Evolutionary conservation across 345 rosid genomes (phyloP), one percentile per base, ranked within the genome.

Genomic region (Moricandia moricandioides): DNA sequence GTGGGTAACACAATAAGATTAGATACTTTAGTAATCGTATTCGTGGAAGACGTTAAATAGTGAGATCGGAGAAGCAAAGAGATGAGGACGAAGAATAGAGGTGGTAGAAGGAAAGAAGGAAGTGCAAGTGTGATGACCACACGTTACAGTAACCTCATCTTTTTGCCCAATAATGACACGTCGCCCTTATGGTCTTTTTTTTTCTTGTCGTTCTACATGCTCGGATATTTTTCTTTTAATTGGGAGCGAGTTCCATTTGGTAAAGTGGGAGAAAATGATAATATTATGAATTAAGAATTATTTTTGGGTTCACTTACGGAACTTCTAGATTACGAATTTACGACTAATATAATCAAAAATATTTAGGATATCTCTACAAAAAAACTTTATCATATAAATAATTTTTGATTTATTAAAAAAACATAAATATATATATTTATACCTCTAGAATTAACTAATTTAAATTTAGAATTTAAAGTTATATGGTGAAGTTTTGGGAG

Each of bases 81-180:
- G 71, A 65, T 65, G 26, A 65, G 55, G 62, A 55, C 24, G 51
- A 21, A 21, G 24, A 21, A 21, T 21, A 45, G 62, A 57, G 62
- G 70, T 47, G 61, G 78, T 3, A 27, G 67, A 17, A 4, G 26
- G 65, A 31, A 26, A 72, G 59, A 70, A 74, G 82, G 35, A 76
- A 69, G 82, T 54, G 70, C 59, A 12, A 81, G 85, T 84, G 95
- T 88, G 97, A 85, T 71, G 89, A 82, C 94, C 97, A 88, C 92
- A 87, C 91, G 95, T 87, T 89, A 79, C 74, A 79, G 94, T 81
- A 84, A 88, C 86, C 91, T 86, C 83, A 86, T 91, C 95, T 76
- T 47, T 52, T 40, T 47, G 82, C 61, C 37, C 7, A 45, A 29
- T 5, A 0, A 0, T 31, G 80, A 83, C 92, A 85, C 88, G 89